Evolutionary conservation across 2,329 filamentous ascomycete species (phyloP), one percentile per base, ranked within the genome.

Genomic region (Phoma sp.): DNA sequence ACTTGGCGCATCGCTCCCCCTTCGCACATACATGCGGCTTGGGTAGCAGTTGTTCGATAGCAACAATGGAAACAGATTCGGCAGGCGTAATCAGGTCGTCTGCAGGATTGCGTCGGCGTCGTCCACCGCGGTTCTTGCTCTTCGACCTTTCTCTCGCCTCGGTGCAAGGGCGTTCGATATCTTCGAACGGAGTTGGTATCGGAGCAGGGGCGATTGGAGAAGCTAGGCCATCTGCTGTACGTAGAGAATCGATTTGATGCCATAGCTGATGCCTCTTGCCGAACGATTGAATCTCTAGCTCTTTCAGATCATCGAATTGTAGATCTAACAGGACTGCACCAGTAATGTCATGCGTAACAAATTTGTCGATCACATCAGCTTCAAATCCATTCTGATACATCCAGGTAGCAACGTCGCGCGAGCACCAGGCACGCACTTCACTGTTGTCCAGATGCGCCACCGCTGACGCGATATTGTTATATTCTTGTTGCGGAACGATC

Each of bases 271-370:
- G 91, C 56, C 91, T 83, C 64, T 93, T 89, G 36, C 91, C 91
- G 69, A 95, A 93, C 1, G 91, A 93, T 55, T 84, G 81, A 50
- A 95, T 93, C 61, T 88, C 87, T 15, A 95, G 82, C 75, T 95
- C 91, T 73, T 89, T 89, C 51, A 95, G 78, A 66, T 95, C 93
- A 60, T 96, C 92, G 64, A 93, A 93, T 70, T 96, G 92, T 36
- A 99, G 80, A n/a, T 93, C 92, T 46, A 96, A 87, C 17, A 98
- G 80, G 50, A 98, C 91, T 4, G 87, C 83, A 12, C 93, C 93
- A 21, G 89, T 92, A 73, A 99, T 97, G 71, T 99, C 93, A 74
- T 99, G 96, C 66, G 89, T 85, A 57, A 93, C 83, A 68, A 99
- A 97, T 64, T 89, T 91, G 67, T 96, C 88, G 10, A 95, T 88